Conservation (phyloP, 1,139 yeast genomes). For the Zygoascus hellenicus region DNA sequence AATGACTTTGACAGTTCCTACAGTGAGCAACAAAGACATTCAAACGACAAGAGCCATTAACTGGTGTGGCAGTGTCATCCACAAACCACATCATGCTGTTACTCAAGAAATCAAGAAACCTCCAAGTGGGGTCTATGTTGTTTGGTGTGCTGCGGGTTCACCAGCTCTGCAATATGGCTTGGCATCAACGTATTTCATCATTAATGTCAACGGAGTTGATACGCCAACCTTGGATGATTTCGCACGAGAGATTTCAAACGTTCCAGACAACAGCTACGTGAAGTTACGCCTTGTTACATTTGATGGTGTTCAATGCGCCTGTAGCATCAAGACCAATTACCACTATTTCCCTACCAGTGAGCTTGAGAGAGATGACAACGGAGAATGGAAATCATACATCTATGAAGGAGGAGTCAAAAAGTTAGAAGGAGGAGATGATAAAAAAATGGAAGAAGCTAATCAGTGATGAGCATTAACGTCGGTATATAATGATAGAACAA, state of each 20-base stretch:
- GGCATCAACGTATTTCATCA: constrained; percentile 73
- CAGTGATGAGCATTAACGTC: not conserved
- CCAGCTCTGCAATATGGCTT: constrained; percentile 85
- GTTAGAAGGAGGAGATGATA: not conserved
- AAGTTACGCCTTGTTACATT: constrained; percentile 76
- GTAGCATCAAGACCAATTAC: constrained; percentile 78
- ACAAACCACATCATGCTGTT: constrained; percentile 64
- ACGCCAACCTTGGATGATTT: constrained; percentile 67
- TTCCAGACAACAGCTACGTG: constrained; percentile 76
- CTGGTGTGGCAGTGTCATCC: constrained; percentile 78
- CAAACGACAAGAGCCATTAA: constrained; percentile 62
- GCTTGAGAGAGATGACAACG: constrained; percentile 40
- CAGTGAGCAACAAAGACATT: constrained; percentile 50
- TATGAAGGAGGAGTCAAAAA: constrained; percentile 16
- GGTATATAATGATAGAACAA: too few relatives aligned
- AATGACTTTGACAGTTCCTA: constrained; percentile 55
- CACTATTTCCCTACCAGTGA: constrained; percentile 77
- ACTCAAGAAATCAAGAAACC: constrained; percentile 74
- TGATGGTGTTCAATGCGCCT: constrained; percentile 81
- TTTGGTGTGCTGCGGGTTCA: constrained; percentile 67
- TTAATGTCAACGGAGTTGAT: constrained; percentile 76
- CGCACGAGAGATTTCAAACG: constrained; percentile 52
- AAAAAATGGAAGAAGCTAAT: not conserved
- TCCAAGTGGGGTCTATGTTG: constrained; percentile 83
- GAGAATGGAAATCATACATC: constrained; percentile 19